A percentile compares a stretch with the other conserved stretches of the same genome.
These are phyloP conservation scores for Leccinum subgranulosum DNA, from an alignment of 768 basidiomycete genomes.

Conservation along the genomic window DNA sequence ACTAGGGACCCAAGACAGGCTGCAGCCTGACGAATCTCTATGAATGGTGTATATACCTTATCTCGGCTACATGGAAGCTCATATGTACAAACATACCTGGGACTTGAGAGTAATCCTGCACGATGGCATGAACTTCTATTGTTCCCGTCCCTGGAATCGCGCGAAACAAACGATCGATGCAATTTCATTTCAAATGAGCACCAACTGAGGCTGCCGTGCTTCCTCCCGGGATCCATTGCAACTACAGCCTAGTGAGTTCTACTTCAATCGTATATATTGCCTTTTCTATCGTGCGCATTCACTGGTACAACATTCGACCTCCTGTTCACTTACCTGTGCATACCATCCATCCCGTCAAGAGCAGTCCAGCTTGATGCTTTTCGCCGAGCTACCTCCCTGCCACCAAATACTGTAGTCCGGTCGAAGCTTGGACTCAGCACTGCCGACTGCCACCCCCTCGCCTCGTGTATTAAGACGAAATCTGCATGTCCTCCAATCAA, in stretches of 20 bases:
- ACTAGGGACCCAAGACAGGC: not conserved
- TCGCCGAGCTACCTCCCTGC: slow-evolving; percentile 15
- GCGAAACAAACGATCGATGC: not conserved
- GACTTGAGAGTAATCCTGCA: not conserved
- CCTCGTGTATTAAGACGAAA: slow-evolving; percentile 57
- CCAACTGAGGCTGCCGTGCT: not conserved
- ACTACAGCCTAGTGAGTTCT: not conserved
- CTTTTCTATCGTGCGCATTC: not conserved
- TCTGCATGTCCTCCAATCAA: slow-evolving; percentile 45
- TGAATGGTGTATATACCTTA: not conserved
- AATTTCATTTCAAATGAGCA: not conserved
- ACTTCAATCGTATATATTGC: not conserved
- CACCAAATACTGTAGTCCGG: slow-evolving; percentile 17
- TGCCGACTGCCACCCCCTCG: slow-evolving; percentile 40
- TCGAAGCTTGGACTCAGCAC: slow-evolving; percentile 44
- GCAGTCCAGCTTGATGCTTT: slow-evolving; percentile 17
- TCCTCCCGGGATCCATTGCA: not conserved
- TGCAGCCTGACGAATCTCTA: not conserved
- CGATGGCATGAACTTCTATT: not conserved
- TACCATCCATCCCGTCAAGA: slow-evolving; percentile 12
- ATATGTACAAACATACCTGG: not conserved
- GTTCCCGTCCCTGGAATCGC: slow-evolving; percentile 7
- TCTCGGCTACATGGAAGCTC: slow-evolving; percentile 1
- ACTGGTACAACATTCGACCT: not conserved
- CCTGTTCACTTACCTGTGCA: not conserved